These are phyloP conservation scores for Phaeosphaeriaceae sp. DNA, from an alignment of 2,329 filamentous ascomycete species.

Conservation along the genomic window DNA sequence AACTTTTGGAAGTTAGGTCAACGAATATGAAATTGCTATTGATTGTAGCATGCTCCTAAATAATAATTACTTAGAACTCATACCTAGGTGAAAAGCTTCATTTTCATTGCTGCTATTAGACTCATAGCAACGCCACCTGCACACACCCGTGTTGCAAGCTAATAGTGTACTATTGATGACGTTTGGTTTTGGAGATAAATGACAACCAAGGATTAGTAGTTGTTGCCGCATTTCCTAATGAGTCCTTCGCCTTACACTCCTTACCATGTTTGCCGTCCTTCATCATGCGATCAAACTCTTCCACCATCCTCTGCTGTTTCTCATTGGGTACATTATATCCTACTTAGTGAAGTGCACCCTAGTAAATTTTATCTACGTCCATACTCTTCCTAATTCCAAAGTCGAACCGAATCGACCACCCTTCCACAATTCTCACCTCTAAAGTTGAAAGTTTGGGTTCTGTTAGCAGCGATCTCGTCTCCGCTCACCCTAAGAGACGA, in stretches of 20 bases:
- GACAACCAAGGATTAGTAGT: no score
- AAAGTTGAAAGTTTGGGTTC: constrained; percentile 27
- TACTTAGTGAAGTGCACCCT: constrained; percentile 22
- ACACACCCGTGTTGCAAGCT: no score
- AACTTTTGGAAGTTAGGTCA: no score
- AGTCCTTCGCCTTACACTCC: constrained; percentile 4
- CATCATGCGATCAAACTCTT: constrained; percentile 13
- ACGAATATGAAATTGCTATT: no score
- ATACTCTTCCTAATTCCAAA: constrained; percentile 47
- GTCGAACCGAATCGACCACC: constrained; percentile 46
- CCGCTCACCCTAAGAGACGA: constrained; percentile 35
- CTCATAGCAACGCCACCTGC: no score
- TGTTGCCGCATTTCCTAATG: no score
- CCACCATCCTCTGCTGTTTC: constrained; percentile 1
- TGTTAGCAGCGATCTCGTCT: constrained; percentile 7
- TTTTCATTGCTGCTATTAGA: no score
- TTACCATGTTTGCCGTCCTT: constrained; percentile 15
- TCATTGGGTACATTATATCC: constrained; percentile 14
- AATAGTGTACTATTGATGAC: no score
- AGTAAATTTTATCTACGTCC: constrained; percentile 45
- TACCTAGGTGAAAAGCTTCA: no score
- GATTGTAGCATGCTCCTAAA: no score
- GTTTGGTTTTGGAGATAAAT: no score
- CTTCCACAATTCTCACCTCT: constrained; percentile 47
- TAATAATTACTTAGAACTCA: no score